Percentiles rank a stretch among this genome's conserved stretches.
Conservation (phyloP, 2,329 filamentous ascomycete genomes). For the Penicillium sp. region DNA sequence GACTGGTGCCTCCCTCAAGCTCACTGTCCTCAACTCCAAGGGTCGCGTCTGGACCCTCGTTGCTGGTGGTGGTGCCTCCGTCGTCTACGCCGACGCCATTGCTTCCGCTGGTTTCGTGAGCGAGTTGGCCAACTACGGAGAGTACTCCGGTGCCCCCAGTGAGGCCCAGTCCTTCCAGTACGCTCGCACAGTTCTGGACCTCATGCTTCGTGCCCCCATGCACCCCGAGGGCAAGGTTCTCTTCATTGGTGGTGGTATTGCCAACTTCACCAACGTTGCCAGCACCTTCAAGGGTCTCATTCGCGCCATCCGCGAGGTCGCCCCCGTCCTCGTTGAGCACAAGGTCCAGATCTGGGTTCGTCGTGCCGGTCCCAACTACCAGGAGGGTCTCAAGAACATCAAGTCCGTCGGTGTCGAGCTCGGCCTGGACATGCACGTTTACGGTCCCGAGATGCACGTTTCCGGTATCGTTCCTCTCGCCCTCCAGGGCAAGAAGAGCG, state of each 20-base stretch:
- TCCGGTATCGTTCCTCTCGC: conserved; percentile 95
- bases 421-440: conserved; percentile 91
- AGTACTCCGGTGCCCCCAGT: conserved; percentile 98
- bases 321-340: conserved; percentile 85
- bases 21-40: conserved; percentile 88
- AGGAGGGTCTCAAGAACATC: conserved; percentile 99
- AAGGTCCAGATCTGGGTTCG: conserved; percentile 97
- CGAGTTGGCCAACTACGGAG: conserved; percentile 98
- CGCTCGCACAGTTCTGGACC: conserved; percentile 91
- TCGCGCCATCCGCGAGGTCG: conserved; percentile 87
- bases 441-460: conserved; percentile 80
- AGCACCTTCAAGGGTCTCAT: conserved; percentile 99
- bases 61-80: conserved; percentile 97
- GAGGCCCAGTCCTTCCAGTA: conserved; percentile 99
- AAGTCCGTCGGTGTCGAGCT: conserved; percentile 94
- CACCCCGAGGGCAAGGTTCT: conserved; percentile 93
- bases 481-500: conserved; percentile 64
- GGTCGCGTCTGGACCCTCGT: conserved; percentile 98
- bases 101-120: conserved; percentile 92
- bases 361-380: conserved; percentile 93
- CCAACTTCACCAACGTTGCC: conserved; percentile 99
- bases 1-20: conserved; percentile 97
- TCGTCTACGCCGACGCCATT: conserved; percentile 98
- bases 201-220: conserved; percentile 90
- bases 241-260: conserved; percentile 99